Evolutionary conservation across 345 rosid species (phyloP).

Genomic region (Populus ilicifolia): DNA sequence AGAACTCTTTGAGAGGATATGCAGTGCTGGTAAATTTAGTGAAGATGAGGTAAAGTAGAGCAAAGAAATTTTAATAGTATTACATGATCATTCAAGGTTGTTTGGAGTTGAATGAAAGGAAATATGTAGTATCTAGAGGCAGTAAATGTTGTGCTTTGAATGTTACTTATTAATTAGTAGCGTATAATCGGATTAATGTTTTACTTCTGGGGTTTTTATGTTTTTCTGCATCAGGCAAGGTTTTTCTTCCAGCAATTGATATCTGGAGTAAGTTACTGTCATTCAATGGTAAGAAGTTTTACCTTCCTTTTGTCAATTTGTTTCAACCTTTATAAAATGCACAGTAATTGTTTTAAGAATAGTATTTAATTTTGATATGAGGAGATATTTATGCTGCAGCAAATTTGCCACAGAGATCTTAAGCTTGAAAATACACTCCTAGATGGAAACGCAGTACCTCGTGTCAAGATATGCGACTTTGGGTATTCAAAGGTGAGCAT

Average conservation of each 20-base stretch:
- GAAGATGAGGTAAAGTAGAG: slow-evolving; percentile 66
- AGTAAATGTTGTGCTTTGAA: background rate
- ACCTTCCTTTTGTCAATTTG: slow-evolving; percentile 1
- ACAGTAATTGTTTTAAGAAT: too few species aligned
- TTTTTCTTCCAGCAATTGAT: slow-evolving; percentile 85
- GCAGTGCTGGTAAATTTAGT: slow-evolving; percentile 87
- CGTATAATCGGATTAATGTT: background rate
- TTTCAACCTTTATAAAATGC: background rate
- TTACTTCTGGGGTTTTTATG: background rate
- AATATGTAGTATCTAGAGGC: background rate
- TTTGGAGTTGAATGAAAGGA: background rate
- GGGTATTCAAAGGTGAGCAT: slow-evolving; percentile 72
- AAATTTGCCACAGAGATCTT: slow-evolving; percentile 91
- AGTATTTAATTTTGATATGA: background rate
- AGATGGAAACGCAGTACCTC: slow-evolving; percentile 70
- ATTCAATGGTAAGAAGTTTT: slow-evolving; percentile 57
- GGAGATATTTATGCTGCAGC: slow-evolving; percentile 35
- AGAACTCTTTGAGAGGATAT: slow-evolving; percentile 84
- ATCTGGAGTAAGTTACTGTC: slow-evolving; percentile 92
- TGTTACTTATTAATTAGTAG: background rate
- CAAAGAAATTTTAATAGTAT: background rate
- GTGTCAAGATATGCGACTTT: slow-evolving; percentile 85
- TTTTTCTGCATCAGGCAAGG: slow-evolving; percentile 53
- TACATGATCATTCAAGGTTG: background rate
- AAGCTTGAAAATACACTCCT: slow-evolving; percentile 87